phyloP scores from a whole-genome alignment of 2,329 filamentous ascomycete genomes.

The Clonostachys rhizophaga region DNA sequence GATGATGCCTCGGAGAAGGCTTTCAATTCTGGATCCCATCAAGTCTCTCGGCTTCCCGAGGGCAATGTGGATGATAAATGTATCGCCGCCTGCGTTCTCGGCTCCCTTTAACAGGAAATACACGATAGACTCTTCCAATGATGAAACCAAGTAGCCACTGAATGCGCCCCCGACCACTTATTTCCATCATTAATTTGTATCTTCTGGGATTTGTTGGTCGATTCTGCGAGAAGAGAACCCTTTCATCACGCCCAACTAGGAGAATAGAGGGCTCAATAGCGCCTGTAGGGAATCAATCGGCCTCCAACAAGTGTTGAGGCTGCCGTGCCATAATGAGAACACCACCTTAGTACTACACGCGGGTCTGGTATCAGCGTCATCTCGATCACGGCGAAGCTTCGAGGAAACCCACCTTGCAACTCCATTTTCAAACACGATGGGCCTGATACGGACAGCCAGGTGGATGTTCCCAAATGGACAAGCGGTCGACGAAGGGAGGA shows the following conservation, averaged over 20 bases:
- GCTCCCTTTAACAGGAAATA: slow-evolving; percentile 12
- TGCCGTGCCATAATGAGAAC: slow-evolving; percentile 15
- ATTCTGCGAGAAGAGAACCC: slow-evolving; percentile 9
- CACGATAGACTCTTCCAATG: slow-evolving; percentile 17
- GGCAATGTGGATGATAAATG: no score
- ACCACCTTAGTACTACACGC: slow-evolving; percentile 4
- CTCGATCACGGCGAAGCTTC: no score
- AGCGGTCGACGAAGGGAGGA: no score
- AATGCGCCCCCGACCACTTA: slow-evolving; percentile 33
- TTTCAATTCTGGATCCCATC: no score
- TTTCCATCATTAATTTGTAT: slow-evolving; percentile 31
- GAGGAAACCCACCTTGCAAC: slow-evolving; percentile 2
- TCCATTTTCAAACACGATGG: slow-evolving; percentile 31
- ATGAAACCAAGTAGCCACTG: slow-evolving; percentile 14
- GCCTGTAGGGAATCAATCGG: not conserved
- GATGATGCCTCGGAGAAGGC: no score
- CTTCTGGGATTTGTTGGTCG: slow-evolving; percentile 14
- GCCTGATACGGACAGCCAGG: slow-evolving; percentile 31
- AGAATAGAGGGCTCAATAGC: slow-evolving; percentile 5
- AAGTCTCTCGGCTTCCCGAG: no score
- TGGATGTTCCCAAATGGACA: slow-evolving; percentile 8
- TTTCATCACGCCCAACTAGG: slow-evolving; percentile 9
- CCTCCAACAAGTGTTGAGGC: slow-evolving; percentile 6
- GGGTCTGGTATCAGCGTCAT: no score
- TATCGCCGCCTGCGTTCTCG: not conserved